Evolutionary conservation across 208 protist genomes (phyloP).

Genomic region (Leishmania major): DNA sequence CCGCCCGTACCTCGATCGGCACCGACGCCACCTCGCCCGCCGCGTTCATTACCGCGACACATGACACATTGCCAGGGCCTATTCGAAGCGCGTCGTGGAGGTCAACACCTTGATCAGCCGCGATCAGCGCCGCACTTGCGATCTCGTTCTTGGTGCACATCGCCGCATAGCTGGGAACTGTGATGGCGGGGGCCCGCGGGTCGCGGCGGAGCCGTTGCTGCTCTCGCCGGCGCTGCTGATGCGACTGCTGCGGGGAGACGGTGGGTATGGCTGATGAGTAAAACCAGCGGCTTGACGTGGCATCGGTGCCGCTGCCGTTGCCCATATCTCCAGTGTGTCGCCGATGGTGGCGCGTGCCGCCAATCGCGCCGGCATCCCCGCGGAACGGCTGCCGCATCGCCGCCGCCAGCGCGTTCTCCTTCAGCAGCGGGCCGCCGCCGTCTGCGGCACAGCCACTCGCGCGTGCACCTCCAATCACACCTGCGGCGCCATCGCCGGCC

Average conservation of each 20-base stretch:
- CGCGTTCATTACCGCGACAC: slow-evolving; percentile 65
- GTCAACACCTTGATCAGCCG: slow-evolving; percentile 19
- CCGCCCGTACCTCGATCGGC: slow-evolving; percentile 57
- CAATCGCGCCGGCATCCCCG: background rate
- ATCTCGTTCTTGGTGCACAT: slow-evolving; percentile 25
- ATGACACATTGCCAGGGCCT: slow-evolving; percentile 56
- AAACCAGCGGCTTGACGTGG: slow-evolving; percentile 19
- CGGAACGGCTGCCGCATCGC: slow-evolving; percentile 43
- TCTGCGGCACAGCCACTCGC: background rate
- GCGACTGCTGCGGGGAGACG: slow-evolving; percentile 14
- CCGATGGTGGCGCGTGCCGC: background rate
- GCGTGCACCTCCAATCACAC: background rate
- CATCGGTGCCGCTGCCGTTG: slow-evolving; percentile 1
- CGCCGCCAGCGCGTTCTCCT: slow-evolving; percentile 46
- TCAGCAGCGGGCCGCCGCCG: slow-evolving; percentile 20
- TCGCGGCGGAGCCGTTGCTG: slow-evolving; percentile 8
- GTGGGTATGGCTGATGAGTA: slow-evolving; percentile 11
- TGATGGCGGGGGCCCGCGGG: slow-evolving; percentile 14
- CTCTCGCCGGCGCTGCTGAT: slow-evolving; percentile 2
- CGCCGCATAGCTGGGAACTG: slow-evolving; percentile 31
- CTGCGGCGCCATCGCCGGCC: background rate
- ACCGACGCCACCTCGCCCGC: slow-evolving; percentile 64
- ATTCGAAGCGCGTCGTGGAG: slow-evolving; percentile 34
- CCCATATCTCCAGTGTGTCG: background rate
- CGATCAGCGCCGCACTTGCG: slow-evolving; percentile 25